These are phyloP conservation scores for Monilinia polystroma DNA, from an alignment of 2,329 filamentous ascomycete genomes.

Conservation along the genomic window DNA sequence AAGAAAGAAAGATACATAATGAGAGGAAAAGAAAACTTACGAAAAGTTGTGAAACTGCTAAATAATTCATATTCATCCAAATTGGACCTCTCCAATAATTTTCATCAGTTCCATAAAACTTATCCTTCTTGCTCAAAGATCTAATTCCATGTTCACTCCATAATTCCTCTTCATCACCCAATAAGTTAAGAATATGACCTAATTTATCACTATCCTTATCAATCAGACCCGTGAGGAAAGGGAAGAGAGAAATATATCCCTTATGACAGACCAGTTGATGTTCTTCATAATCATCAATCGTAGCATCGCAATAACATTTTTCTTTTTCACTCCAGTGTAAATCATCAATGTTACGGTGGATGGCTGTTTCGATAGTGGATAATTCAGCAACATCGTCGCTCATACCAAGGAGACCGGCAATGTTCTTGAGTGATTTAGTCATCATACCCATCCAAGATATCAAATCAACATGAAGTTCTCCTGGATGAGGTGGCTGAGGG, in stretches of 20 bases:
- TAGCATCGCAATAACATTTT: slow-evolving; percentile 89
- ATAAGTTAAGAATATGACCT: slow-evolving; percentile 71
- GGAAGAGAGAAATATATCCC: slow-evolving; percentile 91
- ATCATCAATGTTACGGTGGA: slow-evolving; percentile 83
- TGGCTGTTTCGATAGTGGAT: slow-evolving; percentile 68
- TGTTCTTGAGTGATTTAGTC: slow-evolving; percentile 78
- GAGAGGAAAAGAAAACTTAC: slow-evolving; percentile 51
- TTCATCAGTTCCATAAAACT: slow-evolving; percentile 84
- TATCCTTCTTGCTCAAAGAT: slow-evolving; percentile 79
- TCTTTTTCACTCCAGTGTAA: slow-evolving; percentile 85
- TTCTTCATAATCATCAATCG: slow-evolving; percentile 93
- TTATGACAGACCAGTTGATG: slow-evolving; percentile 89
- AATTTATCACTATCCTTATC: slow-evolving; percentile 71
- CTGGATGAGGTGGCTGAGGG: slow-evolving; percentile 88
- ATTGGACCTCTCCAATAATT: slow-evolving; percentile 97
- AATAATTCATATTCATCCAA: slow-evolving; percentile 96
- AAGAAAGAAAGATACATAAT: too few species aligned
- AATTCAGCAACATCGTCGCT: slow-evolving; percentile 75
- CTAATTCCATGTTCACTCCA: slow-evolving; percentile 88
- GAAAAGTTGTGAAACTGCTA: slow-evolving; percentile 74
- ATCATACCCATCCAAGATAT: slow-evolving; percentile 98
- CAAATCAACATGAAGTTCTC: slow-evolving; percentile 91
- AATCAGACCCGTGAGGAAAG: slow-evolving; percentile 82
- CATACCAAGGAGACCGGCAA: slow-evolving; percentile 73
- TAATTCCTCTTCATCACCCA: slow-evolving; percentile 79